Evolutionary conservation across 805 yeast species (phyloP).

Genomic region (Lachancea quebecensis): DNA sequence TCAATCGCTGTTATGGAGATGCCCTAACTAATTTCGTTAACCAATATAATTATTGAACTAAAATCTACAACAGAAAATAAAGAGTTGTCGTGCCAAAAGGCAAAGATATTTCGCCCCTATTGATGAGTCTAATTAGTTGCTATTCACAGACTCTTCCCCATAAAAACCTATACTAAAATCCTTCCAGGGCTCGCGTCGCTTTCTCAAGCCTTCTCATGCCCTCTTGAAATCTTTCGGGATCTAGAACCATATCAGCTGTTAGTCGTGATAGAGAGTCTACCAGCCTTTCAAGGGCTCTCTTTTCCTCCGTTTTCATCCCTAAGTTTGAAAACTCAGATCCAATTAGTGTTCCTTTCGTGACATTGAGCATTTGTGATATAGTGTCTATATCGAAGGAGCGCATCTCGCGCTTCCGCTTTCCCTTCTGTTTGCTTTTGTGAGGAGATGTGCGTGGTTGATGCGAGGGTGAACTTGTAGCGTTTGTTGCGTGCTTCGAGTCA

Average conservation of each 20-base stretch:
- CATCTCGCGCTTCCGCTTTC: constrained; percentile 8
- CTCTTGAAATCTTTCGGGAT: constrained; percentile 70
- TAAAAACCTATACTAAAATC: constrained; percentile 37
- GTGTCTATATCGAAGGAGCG: constrained; percentile 31
- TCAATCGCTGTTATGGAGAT: too few relatives aligned
- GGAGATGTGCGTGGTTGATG: background rate
- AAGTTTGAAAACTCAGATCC: constrained; percentile 63
- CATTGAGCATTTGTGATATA: constrained; percentile 32
- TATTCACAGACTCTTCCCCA: too few relatives aligned
- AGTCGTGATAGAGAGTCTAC: constrained; percentile 79
- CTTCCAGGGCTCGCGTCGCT: constrained; percentile 83
- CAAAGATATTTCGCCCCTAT: too few relatives aligned
- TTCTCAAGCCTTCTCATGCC: constrained; percentile 74
- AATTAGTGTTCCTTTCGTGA: constrained; percentile 37
- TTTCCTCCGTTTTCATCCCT: constrained; percentile 69
- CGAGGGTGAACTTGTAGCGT: background rate
- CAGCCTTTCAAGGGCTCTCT: constrained; percentile 72
- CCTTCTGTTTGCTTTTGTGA: constrained; percentile 3
- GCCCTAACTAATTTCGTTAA: background rate
- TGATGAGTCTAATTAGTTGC: too few relatives aligned
- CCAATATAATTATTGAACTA: background rate
- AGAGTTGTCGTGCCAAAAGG: too few relatives aligned
- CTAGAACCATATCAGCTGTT: constrained; percentile 85
- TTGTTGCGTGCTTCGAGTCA: background rate
- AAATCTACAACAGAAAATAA: background rate